Evolutionary conservation across 495 filamentous ascomycete species (phyloP), one percentile per base, ranked within the genome.

Genomic region (Aspergillus campestris): DNA sequence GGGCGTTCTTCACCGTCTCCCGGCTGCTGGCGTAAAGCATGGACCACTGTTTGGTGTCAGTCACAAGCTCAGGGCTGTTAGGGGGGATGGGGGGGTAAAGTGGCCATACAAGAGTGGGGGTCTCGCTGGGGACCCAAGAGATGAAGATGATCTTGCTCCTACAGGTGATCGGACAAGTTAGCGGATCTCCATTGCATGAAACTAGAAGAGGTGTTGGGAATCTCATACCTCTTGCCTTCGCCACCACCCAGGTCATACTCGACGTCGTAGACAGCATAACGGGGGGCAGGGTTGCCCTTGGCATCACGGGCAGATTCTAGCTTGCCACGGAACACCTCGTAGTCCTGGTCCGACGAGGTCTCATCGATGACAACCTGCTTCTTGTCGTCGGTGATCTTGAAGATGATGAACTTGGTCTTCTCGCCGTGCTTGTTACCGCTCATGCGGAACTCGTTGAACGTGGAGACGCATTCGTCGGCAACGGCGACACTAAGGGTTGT

Each of bases 1-100:
- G 79, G 27, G 92, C 71, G 62, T 83, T 84, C 75, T 94, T 95
- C 54, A 98, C 75, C 47, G 80, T 80, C 56, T 95, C 89, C 67
- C 94, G 94, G 60, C 91, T 97, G 42, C 88, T 87, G 60, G 91
- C 87, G 81, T 96, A 97, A 55, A 95, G 78, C 94, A 96, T 97
- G 70, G 88, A 67, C 65, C 58, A 67, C 69, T 73, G 42, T 36
- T 13, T 36, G 30, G 8, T 28, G 49, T 70, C 42, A 70, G 66
- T 35, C 44, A 40, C 27, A n/a, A 35, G 8, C 15, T 45, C n/a
- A 31, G 7, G n/a, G 24, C 15, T 36, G n/a, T 37, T 31, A 38
- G 3, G 13, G 6, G 9, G 9, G 8, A 35, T 30, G 30, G 3
- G 31, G 13, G 1, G 34, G 27, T 31, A 3, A 42, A 14, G 29